A percentile compares a stretch with the other conserved stretches of the same genome.
phyloP scores from a whole-genome alignment of 1,284 basidiomycete species.

The Ustilago lituana region DNA sequence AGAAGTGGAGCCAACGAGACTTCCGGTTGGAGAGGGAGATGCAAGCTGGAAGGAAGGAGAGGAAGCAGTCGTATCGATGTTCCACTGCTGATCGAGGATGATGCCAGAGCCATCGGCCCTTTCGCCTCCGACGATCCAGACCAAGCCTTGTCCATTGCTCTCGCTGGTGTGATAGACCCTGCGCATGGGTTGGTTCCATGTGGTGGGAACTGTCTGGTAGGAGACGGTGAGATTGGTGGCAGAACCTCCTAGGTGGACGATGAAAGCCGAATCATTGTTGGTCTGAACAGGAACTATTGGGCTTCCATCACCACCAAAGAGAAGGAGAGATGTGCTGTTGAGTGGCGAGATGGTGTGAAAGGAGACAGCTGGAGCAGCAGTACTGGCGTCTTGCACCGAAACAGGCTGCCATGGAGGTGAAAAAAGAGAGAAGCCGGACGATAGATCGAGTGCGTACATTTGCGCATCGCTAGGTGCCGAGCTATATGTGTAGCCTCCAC shows the following conservation, averaged over 20 bases:
- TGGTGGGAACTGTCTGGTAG: constrained; percentile 19
- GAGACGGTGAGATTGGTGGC: constrained; percentile 12
- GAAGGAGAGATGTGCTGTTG: constrained; percentile 33
- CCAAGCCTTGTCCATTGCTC: constrained; percentile 32
- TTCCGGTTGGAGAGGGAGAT: constrained; percentile 28
- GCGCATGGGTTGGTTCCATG: constrained; percentile 57
- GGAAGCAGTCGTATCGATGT: constrained; percentile 12
- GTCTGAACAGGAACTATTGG: constrained; percentile 43
- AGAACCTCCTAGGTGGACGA: constrained; percentile 35
- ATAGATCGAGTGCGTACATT: constrained; percentile 53
- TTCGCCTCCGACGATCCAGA: constrained; percentile 59
- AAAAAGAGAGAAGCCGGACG: constrained; percentile 25
- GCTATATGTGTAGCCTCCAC: constrained; percentile 55
- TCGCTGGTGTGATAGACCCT: constrained; percentile 54
- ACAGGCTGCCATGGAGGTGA: constrained; percentile 51
- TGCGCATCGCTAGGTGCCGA: constrained; percentile 52
- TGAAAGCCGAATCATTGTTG: constrained; percentile 57
- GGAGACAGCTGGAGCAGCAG: constrained; percentile 36
- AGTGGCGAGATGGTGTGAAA: constrained; percentile 61
- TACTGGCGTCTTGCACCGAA: not conserved
- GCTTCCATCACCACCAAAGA: constrained; percentile 58
- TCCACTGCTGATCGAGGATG: constrained; percentile 48
- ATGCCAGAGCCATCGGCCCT: constrained; percentile 55
- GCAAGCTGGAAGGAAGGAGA: constrained; percentile 26
- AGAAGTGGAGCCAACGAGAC: constrained; percentile 48